Evolutionary conservation across 441 rosid species (phyloP).

Genomic region (Croton setiger): DNA sequence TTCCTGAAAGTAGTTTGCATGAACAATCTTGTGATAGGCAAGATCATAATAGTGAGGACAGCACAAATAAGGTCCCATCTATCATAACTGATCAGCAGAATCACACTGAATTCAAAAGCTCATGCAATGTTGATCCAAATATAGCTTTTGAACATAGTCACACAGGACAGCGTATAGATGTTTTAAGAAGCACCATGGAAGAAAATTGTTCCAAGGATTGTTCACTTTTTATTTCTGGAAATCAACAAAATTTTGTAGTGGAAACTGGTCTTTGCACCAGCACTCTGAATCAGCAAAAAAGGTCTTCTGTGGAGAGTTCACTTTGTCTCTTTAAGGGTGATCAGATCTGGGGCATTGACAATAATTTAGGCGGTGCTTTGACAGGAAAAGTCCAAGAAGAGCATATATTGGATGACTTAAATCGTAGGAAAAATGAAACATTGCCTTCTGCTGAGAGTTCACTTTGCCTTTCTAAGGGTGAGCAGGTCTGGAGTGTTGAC

Average conservation of each 20-base stretch:
- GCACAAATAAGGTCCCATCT: constrained; percentile 20
- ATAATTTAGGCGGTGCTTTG: constrained; percentile 22
- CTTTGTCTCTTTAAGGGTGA: constrained; percentile 19
- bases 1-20: constrained; percentile 16
- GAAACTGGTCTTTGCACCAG: constrained; percentile 21
- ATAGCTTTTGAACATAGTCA: constrained; percentile 21
- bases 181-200: constrained; percentile 22
- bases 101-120: constrained; percentile 18
- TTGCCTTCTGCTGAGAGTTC: constrained; percentile 24
- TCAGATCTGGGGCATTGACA: constrained; percentile 18
- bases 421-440: constrained; percentile 25
- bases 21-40: constrained; percentile 21
- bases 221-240: constrained; percentile 15
- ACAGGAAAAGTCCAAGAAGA: constrained; percentile 20
- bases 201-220: constrained; percentile 20
- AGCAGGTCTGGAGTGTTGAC: constrained; percentile 19
- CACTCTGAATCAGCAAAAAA: constrained; percentile 29
- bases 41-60: constrained; percentile 12
- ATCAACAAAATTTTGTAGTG: constrained; percentile 14
- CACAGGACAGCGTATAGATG: constrained; percentile 21
- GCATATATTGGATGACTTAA: constrained; percentile 24
- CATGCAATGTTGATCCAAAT: constrained; percentile 7
- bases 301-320: constrained; percentile 25
- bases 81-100: constrained; percentile 9
- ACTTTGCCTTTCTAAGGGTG: constrained; percentile 17